Percentiles rank a stretch among this genome's conserved stretches.
Evolutionary conservation across 495 filamentous ascomycete genomes (phyloP).

Genomic region (Xylaria intraflava): DNA sequence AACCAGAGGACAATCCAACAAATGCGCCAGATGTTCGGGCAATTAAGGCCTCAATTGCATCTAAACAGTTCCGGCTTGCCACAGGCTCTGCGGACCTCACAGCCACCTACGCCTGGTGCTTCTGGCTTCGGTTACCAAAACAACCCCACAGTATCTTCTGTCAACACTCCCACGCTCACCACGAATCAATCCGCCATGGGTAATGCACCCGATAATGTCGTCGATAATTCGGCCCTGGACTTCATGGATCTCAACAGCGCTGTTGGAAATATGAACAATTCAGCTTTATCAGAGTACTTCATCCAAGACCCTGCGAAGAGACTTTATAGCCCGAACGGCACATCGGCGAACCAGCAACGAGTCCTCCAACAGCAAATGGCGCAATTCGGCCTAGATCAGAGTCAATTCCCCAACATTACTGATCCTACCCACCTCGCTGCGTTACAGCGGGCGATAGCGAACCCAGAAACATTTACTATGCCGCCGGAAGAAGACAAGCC

Average conservation of each 20-base stretch:
- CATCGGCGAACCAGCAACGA: conserved; percentile 55
- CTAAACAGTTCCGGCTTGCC: conserved; percentile 57
- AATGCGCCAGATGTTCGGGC: conserved; percentile 60
- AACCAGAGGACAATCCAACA: conserved; percentile 56
- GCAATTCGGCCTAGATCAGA: conserved; percentile 57
- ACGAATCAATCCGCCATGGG: conserved; percentile 47
- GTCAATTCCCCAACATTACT: conserved; percentile 64
- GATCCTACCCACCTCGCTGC: conserved; percentile 66
- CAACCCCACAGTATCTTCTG: conserved; percentile 95
- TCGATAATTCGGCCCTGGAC: conserved; percentile 52
- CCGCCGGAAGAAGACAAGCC: conserved; percentile 78
- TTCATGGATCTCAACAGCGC: conserved; percentile 47
- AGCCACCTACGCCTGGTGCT: conserved; percentile 78
- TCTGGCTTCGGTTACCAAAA: conserved; percentile 71
- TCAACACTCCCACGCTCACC: conserved; percentile 85
- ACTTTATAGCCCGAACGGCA: conserved; percentile 78
- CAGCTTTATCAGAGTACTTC: conserved; percentile 45
- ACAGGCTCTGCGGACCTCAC: conserved; percentile 76
- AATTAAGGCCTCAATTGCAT: conserved; percentile 66
- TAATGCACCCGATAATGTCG: conserved; percentile 29
- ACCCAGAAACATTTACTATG: conserved; percentile 40
- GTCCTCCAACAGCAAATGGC: conserved; percentile 53
- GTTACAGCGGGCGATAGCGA: conserved; percentile 66
- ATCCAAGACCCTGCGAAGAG: conserved; percentile 96
- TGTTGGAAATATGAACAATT: conserved; percentile 25